phyloP scores from a whole-genome alignment of 1,284 basidiomycete genomes.

The Wolfiporia cocos region DNA sequence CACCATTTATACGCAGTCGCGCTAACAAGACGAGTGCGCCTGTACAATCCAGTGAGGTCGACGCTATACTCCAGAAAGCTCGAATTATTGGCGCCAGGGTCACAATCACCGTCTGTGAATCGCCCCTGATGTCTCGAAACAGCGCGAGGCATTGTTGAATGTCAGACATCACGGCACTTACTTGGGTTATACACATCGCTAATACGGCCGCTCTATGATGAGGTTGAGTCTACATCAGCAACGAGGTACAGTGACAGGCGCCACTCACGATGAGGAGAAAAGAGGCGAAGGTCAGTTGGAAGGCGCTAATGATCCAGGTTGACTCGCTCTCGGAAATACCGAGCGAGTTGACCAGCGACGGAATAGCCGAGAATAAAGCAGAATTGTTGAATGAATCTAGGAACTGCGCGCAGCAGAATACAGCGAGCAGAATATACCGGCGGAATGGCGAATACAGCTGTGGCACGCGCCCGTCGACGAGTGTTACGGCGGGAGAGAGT shows the following conservation, averaged over 20 bases:
- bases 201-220: constrained; percentile 23
- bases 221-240: too few species aligned
- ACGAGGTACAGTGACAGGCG: too few species aligned
- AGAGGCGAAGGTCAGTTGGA: constrained; percentile 28
- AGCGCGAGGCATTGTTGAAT: background rate
- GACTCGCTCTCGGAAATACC: constrained; percentile 24
- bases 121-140: too few species aligned
- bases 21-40: too few species aligned
- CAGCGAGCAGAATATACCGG: constrained; percentile 29
- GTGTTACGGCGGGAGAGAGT: constrained; percentile 20
- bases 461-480: constrained; percentile 20
- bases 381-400: constrained; percentile 45
- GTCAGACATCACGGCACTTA: constrained; percentile 9
- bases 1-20: too few species aligned
- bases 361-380: constrained; percentile 39
- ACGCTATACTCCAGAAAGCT: too few species aligned
- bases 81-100: too few species aligned
- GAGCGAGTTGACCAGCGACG: constrained; percentile 23
- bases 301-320: constrained; percentile 28
- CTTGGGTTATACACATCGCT: constrained; percentile 30
- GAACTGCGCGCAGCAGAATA: constrained; percentile 41
- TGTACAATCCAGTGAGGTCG: too few species aligned
- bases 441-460: constrained; percentile 22
- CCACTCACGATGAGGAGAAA: constrained; percentile 26
- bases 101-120: too few species aligned